These are phyloP conservation scores for Lodderomyces oxycetoniae DNA, from an alignment of 1,139 yeast species.

Conservation along the genomic window DNA sequence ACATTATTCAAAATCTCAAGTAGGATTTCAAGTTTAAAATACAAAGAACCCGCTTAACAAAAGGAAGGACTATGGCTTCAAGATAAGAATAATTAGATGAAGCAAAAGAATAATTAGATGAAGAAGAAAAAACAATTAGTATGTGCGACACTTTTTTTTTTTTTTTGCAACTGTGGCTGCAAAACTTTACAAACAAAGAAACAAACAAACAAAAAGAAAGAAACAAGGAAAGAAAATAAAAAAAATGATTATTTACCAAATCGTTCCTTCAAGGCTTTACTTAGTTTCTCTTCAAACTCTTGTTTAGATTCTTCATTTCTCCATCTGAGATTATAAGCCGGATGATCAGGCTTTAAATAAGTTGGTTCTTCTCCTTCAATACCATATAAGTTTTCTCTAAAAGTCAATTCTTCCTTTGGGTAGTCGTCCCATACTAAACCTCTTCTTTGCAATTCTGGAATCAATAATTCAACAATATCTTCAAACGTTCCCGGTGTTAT, in stretches of 20 bases:
- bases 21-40: no score
- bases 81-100: no score
- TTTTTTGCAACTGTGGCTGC: constrained; percentile 9
- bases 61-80: no score
- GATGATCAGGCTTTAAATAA: constrained; percentile 24
- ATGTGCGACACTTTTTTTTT: no score
- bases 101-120: no score
- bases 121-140: no score
- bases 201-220: not conserved
- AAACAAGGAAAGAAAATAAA: not conserved
- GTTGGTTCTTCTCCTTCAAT: constrained; percentile 16
- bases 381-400: constrained; percentile 23
- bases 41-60: no score
- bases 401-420: constrained; percentile 21
- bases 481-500: constrained; percentile 24
- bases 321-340: constrained; percentile 38
- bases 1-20: no score
- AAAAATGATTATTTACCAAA: constrained; percentile 7
- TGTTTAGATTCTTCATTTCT: constrained; percentile 28
- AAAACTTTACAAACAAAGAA: not conserved
- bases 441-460: constrained; percentile 23
- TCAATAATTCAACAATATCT: constrained; percentile 21
- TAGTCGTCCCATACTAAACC: constrained; percentile 27
- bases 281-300: constrained; percentile 26
- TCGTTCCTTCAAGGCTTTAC: constrained; percentile 15